phyloP scores from a whole-genome alignment of 1,284 basidiomycete species.

The Lentinus polychrous region DNA sequence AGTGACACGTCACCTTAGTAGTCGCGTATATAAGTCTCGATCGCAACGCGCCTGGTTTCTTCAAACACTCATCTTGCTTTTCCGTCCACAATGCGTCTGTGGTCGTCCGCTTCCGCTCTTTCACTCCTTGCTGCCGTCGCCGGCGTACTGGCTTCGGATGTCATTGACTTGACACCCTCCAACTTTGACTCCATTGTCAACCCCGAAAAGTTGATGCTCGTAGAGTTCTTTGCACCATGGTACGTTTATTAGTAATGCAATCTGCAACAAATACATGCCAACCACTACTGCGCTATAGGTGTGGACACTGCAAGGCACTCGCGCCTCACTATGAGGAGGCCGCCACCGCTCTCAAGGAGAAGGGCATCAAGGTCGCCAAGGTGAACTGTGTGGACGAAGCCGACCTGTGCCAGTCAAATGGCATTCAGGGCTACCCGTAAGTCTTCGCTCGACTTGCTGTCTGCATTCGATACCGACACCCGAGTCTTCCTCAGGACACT shows the following conservation, averaged over 20 bases:
- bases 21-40: background rate
- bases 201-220: constrained; percentile 75
- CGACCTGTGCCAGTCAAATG: constrained; percentile 81
- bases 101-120: constrained; percentile 41
- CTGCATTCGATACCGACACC: background rate
- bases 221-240: constrained; percentile 97
- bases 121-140: constrained; percentile 49
- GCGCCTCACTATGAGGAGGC: constrained; percentile 96
- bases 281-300: constrained; percentile 38
- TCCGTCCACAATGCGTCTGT: constrained; percentile 53
- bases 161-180: constrained; percentile 65
- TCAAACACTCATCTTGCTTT: constrained; percentile 7
- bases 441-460: constrained; percentile 24
- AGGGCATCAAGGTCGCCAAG: constrained; percentile 89
- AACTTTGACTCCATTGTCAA: constrained; percentile 71
- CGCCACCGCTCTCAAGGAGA: constrained; percentile 86
- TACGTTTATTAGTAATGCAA: constrained; percentile 27
- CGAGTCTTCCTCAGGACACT: constrained; percentile 46
- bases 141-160: constrained; percentile 66
- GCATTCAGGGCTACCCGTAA: constrained; percentile 89
- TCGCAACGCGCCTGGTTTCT: background rate
- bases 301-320: constrained; percentile 88
- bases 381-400: constrained; percentile 91
- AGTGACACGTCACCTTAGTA: constrained; percentile 19
- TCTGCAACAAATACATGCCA: background rate